phyloP scores from a whole-genome alignment of 768 basidiomycete genomes.

The Trametes cubensis region DNA sequence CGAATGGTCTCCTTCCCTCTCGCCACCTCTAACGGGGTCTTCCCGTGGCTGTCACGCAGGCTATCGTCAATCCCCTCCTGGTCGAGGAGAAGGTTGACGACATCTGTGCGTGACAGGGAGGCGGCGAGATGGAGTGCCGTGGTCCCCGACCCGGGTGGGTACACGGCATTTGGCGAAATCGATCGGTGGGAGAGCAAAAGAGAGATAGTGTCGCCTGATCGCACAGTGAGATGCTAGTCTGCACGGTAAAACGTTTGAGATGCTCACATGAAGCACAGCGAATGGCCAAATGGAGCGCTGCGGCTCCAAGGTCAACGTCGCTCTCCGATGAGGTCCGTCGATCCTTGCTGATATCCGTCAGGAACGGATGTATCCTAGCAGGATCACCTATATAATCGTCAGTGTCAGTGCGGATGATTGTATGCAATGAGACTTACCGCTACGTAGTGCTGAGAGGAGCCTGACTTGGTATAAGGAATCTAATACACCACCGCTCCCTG shows the following conservation, averaged over 20 bases:
- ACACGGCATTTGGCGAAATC: conserved; percentile 77
- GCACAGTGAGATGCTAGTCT: not conserved
- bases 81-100: conserved; percentile 75
- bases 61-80: conserved; percentile 84
- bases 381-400: conserved; percentile 59
- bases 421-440: conserved; percentile 32
- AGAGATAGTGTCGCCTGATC: conserved; percentile 63
- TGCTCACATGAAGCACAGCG: conserved; percentile 75
- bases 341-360: conserved; percentile 75
- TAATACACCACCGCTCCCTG: conserved; percentile 6
- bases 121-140: conserved; percentile 79
- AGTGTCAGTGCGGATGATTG: not conserved
- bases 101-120: conserved; percentile 69
- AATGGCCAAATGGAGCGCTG: conserved; percentile 81
- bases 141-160: conserved; percentile 70
- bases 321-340: conserved; percentile 51
- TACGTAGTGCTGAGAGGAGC: conserved; percentile 45
- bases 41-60: conserved; percentile 64
- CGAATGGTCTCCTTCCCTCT: conserved; percentile 65
- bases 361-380: conserved; percentile 76
- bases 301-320: conserved; percentile 66
- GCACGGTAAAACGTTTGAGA: not conserved
- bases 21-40: conserved; percentile 73
- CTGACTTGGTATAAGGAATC: conserved; percentile 47
- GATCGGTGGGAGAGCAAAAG: conserved; percentile 71